Conservation (phyloP, 805 yeast species). For the Yamadazyma paraphyllophila region DNA sequence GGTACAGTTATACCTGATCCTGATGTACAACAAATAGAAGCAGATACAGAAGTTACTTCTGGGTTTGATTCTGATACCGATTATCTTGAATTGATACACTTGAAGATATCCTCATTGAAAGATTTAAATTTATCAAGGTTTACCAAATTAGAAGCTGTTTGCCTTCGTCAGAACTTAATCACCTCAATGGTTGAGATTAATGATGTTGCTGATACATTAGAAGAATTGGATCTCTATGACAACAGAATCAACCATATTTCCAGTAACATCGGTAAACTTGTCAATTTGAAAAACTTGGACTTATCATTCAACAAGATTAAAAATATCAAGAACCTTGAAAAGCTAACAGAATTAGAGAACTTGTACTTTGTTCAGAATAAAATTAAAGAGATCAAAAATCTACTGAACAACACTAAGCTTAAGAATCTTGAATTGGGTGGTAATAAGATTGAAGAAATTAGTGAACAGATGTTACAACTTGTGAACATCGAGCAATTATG, state of each 20-base stretch:
- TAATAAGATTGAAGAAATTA: conserved; percentile 60
- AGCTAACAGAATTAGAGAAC: conserved; percentile 58
- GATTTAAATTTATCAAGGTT: conserved; percentile 61
- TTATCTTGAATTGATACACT: conserved; percentile 63
- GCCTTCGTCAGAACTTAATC: conserved; percentile 81
- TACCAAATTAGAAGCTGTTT: conserved; percentile 53
- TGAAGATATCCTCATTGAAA: conserved; percentile 63
- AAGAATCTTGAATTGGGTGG: conserved; percentile 88
- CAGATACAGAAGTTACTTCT: conserved; percentile 64
- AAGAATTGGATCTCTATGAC: conserved; percentile 86
- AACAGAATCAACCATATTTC: conserved; percentile 87
- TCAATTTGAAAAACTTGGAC: conserved; percentile 61
- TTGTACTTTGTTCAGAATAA: conserved; percentile 88
- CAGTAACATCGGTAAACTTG: conserved; percentile 60
- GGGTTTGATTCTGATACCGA: conserved; percentile 58
- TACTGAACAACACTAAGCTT: conserved; percentile 55
- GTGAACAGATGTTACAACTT: conserved; percentile 55
- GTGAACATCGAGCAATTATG: conserved; percentile 70
- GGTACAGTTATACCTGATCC: conserved; percentile 46
- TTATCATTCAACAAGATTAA: conserved; percentile 87
- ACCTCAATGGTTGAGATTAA: conserved; percentile 54
- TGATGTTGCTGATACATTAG: conserved; percentile 57
- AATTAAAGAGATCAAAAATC: conserved; percentile 66
- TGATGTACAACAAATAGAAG: conserved; percentile 54
- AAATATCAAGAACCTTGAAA: conserved; percentile 74